Percentiles rank a stretch among this genome's conserved stretches.
phyloP scores from a whole-genome alignment of 768 basidiomycete species.

The Lentinus brumalis region DNA sequence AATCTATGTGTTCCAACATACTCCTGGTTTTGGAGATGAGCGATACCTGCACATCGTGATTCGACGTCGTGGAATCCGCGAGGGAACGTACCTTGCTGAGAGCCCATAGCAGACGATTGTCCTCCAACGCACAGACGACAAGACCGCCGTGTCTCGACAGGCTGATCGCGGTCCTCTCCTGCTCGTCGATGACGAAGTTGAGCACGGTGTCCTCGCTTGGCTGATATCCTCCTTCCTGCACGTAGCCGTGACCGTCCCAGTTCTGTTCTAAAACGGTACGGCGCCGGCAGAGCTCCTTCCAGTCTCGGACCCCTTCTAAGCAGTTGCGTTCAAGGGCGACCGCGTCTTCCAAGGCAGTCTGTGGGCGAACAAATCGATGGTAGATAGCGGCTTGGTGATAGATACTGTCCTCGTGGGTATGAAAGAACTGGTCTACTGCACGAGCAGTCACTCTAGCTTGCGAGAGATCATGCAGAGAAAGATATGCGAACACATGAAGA shows the following conservation, averaged over 20 bases:
- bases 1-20: slow-evolving; percentile 10
- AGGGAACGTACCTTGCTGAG: slow-evolving; percentile 15
- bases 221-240: slow-evolving; percentile 23
- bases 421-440: slow-evolving; percentile 14
- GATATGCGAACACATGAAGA: slow-evolving; percentile 25
- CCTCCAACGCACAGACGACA: slow-evolving; percentile 20
- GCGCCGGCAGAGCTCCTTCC: slow-evolving; percentile 27
- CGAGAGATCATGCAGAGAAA: slow-evolving; percentile 21
- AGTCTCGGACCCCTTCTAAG: slow-evolving; percentile 16
- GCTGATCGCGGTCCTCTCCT: slow-evolving; percentile 16
- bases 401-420: slow-evolving; percentile 20
- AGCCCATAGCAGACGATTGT: slow-evolving; percentile 19
- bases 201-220: slow-evolving; percentile 8
- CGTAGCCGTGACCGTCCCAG: slow-evolving; percentile 26
- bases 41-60: background rate
- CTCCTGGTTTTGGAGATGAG: slow-evolving; percentile 1
- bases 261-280: slow-evolving; percentile 19
- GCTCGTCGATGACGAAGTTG: slow-evolving; percentile 23
- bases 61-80: no score
- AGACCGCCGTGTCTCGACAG: slow-evolving; percentile 12
- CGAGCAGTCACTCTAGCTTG: slow-evolving; percentile 19
- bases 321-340: background rate
- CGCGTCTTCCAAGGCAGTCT: slow-evolving; percentile 20
- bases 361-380: slow-evolving; percentile 22
- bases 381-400: slow-evolving; percentile 26